Conservation (phyloP, 805 yeast genomes). For the Cyberlindnera nakhonratchasimensis region DNA sequence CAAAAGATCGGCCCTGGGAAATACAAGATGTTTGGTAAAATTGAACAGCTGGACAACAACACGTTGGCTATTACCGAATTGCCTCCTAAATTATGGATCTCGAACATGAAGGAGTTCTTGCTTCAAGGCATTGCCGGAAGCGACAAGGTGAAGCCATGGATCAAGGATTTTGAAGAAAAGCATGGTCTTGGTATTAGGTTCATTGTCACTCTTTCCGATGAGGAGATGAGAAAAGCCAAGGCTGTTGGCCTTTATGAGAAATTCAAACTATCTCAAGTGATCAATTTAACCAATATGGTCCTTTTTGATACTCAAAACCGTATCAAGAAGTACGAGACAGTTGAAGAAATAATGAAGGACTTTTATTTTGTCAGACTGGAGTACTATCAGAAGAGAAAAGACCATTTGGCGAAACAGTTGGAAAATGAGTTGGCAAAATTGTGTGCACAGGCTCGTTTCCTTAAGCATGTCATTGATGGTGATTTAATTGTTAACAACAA, state of each 20-base stretch:
- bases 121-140: slow-evolving; percentile 69
- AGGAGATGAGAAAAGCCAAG: slow-evolving; percentile 79
- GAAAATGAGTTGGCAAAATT: slow-evolving; percentile 74
- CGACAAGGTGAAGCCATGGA: slow-evolving; percentile 78
- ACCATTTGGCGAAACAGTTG: slow-evolving; percentile 61
- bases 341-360: slow-evolving; percentile 76
- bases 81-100: slow-evolving; percentile 92
- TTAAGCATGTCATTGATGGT: slow-evolving; percentile 82
- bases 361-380: slow-evolving; percentile 85
- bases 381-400: slow-evolving; percentile 88
- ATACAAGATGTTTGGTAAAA: slow-evolving; percentile 73
- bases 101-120: slow-evolving; percentile 81
- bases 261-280: slow-evolving; percentile 68
- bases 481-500: slow-evolving; percentile 70
- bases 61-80: slow-evolving; percentile 88
- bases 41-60: slow-evolving; percentile 75
- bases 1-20: slow-evolving; percentile 62
- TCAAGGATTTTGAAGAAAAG: slow-evolving; percentile 92
- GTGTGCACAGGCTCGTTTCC: slow-evolving; percentile 82
- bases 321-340: slow-evolving; percentile 74
- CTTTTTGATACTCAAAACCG: slow-evolving; percentile 90
- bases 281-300: slow-evolving; percentile 85
- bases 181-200: slow-evolving; percentile 81
- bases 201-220: slow-evolving; percentile 66
- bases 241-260: slow-evolving; percentile 77